Base-by-base conservation (phyloP, 2,329 filamentous ascomycete genomes). In the Biscogniauxia mediterranea region DNA sequence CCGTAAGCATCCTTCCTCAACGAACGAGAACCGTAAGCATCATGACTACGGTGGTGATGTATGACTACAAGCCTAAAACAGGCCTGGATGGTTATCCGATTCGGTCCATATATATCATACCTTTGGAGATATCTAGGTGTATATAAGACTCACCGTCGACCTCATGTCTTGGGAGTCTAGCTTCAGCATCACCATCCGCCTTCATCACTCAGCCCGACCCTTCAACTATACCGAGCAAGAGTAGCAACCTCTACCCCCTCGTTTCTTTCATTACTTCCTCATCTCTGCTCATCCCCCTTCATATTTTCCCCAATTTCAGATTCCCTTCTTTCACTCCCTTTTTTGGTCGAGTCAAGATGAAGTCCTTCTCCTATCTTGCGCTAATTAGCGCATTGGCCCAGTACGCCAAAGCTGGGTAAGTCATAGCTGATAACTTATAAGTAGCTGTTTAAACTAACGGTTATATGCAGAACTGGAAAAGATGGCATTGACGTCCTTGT, bases 331-430 rank as follows among this genome's bases (percentile, higher is more conserved):
- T 60, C 50, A 21, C 46, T 38, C 54, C 54, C 55, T 53, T 28
- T 28, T 55, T 58, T 51, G 20, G 28, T 62, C 38, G 11, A 52
- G 54, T n/a, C 42, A 61, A 49, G 3, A 68, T 68, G 66, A 66
- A 68, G 60, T 66, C 66, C 2, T 66, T 66, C 55, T 62, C 64
- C 38, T 68, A 68, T 38, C 54, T 66, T 51, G 66, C 64, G 60
- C 66, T 68, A 32, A 56, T 68, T 17, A 66, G 66, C 62, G 64
- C 66, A 8, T 59, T 68, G 23, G 66, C 64, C 32, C 59, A 62
- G 28, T 56, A 49, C 15, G 57, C 59, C 61, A 63, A 65, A 60
- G 64, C 64, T 23, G 21, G 32, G n/a, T n/a, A 17, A 26, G 17
- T 7, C 17, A 46, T 28, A 32, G 6, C 25, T 5, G 2, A 52